These are phyloP conservation scores for Phyllosticta citrichinensis DNA, from an alignment of 2,329 filamentous ascomycete genomes.

Conservation along the genomic window DNA sequence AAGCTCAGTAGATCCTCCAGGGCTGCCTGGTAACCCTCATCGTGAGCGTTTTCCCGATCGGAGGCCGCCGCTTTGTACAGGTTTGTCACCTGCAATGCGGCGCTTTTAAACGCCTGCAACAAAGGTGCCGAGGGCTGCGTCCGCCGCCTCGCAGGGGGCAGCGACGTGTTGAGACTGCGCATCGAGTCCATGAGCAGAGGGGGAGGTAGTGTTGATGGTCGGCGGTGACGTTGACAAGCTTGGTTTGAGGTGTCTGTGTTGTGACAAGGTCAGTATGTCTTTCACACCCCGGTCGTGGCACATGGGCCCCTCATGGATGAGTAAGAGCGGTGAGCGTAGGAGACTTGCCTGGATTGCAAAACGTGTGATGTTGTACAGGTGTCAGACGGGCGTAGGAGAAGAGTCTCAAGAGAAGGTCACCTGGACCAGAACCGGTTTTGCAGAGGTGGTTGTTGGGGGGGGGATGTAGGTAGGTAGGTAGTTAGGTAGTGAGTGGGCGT, in stretches of 20 bases:
- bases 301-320: neutral
- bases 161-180: conserved; percentile 31
- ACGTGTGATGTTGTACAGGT: neutral
- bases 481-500: too few species aligned
- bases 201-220: neutral
- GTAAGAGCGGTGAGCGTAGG: neutral
- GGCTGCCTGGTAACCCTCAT: conserved; percentile 86
- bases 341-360: neutral
- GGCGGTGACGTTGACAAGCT: neutral
- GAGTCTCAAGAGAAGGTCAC: neutral
- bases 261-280: neutral
- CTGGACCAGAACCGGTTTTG: neutral
- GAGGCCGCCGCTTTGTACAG: conserved; percentile 86
- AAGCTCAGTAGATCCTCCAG: conserved; percentile 82
- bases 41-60: conserved; percentile 63
- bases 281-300: neutral
- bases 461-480: neutral
- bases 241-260: neutral
- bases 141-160: conserved; percentile 23
- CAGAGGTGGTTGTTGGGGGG: neutral
- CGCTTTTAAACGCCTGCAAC: conserved; percentile 81
- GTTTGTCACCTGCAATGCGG: conserved; percentile 88
- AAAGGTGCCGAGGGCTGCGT: conserved; percentile 40
- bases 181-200: conserved; percentile 27
- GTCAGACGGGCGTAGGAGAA: neutral